Base-by-base conservation (phyloP, 805 yeast species). In the Pichia ethanolica region DNA sequence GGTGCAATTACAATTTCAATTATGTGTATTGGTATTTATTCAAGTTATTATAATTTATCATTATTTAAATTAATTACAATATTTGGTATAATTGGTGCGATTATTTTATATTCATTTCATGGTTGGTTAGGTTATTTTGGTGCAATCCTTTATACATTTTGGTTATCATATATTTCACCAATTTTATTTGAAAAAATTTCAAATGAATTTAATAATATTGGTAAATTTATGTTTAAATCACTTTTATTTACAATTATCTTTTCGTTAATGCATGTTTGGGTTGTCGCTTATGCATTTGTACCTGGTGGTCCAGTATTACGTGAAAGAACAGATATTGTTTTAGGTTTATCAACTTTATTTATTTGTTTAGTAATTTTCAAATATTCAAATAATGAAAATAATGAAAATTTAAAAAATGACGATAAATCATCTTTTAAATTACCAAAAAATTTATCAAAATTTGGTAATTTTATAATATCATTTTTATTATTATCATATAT, bases 261-360 rank as follows among this genome's bases (percentile, higher is more conserved):
- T 36, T 73, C 83, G 28, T 72, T 93, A 53, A 95, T 86, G 5
- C 91, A 89, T 65, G 95, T 91, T 45, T 91, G 98, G 98, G 83
- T 86, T 40, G 98, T 93, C 42, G 99, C 99, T 0, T 93, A 93
- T 66, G 98, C 99, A 0, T 93, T 93, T 70, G 99, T 93, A 43
- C 99, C 99, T 10, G 90, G 88, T 52, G 99, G 99, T 8, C 83
- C 84, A 63, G 53, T 86, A 26, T 71, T 93, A 46, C 79, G 99
- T 61, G 99, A 93, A 67, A 78, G 97, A 64, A 83, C 93, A 1
- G 96, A 89, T 64, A 66, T 86, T 42, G 78, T 93, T 3, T 66
- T 89, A 41, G 75, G 75, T 6, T 53, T 70, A 8, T 79, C 93
- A 13, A 79, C 82, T 42, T 54, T 66, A 0, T 61, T 75, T 42